Percentiles rank a stretch among this genome's conserved stretches.
These are phyloP conservation scores for Debaryomyces prosopidis DNA, from an alignment of 805 yeast genomes.

Conservation along the genomic window DNA sequence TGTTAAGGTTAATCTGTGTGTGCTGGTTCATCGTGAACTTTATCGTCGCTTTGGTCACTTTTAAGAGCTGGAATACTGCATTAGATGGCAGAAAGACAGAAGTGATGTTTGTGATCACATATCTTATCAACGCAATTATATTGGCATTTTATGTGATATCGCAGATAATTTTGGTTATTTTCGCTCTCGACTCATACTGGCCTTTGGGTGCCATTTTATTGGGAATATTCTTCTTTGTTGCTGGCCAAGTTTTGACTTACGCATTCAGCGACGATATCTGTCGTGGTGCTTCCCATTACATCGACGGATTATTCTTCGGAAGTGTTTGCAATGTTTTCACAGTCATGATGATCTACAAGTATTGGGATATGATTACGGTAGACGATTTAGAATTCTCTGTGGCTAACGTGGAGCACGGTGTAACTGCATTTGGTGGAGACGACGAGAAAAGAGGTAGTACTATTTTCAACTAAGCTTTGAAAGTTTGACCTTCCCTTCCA, in stretches of 20 bases:
- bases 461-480: conserved; percentile 9
- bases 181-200: conserved; percentile 79
- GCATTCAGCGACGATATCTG: conserved; percentile 71
- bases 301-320: conserved; percentile 88
- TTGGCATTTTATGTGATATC: conserved; percentile 62
- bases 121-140: conserved; percentile 68
- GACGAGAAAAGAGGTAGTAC: conserved; percentile 32
- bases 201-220: conserved; percentile 81
- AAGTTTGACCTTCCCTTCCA: no score
- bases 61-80: conserved; percentile 58
- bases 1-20: conserved; percentile 51
- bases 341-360: conserved; percentile 92
- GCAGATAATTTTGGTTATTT: conserved; percentile 66
- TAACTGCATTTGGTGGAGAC: conserved; percentile 28
- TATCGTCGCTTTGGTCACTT: conserved; percentile 68
- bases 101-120: conserved; percentile 70
- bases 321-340: conserved; percentile 78
- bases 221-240: conserved; percentile 70
- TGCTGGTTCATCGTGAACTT: conserved; percentile 66
- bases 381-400: conserved; percentile 94
- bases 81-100: conserved; percentile 55
- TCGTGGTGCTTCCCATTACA: conserved; percentile 71
- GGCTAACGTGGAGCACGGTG: conserved; percentile 42
- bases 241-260: conserved; percentile 78
- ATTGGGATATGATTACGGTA: conserved; percentile 93